A percentile compares a stretch with the other conserved stretches of the same genome.
Conservation (phyloP, 495 filamentous ascomycete species). For the Glutinoglossum americanum region DNA sequence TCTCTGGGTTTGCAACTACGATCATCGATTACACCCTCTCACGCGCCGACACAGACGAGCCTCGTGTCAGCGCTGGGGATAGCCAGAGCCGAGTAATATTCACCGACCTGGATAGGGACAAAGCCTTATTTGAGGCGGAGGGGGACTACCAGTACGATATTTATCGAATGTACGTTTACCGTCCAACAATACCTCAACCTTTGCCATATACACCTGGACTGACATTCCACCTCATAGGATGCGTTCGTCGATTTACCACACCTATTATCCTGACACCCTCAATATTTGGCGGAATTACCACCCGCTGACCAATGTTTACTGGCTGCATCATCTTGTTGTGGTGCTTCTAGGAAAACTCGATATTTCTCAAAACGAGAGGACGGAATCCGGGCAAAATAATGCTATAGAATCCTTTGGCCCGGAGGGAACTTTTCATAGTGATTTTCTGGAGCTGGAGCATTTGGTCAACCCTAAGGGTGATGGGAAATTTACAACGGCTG, state of each 20-base stretch:
- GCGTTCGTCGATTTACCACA: neutral
- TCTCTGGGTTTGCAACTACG: slow-evolving; percentile 51
- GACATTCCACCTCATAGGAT: neutral
- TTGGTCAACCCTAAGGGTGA: neutral
- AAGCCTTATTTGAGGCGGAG: slow-evolving; percentile 20
- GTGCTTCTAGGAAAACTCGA: neutral
- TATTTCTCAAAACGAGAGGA: neutral
- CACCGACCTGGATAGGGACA: slow-evolving; percentile 29
- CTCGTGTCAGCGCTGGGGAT: neutral
- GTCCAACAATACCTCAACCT: neutral
- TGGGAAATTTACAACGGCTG: neutral
- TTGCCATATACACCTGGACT: no score
- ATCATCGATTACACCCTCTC: slow-evolving; percentile 85
- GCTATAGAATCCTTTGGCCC: no score
- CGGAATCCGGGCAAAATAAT: no score
- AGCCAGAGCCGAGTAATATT: slow-evolving; percentile 15
- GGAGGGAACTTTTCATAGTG: neutral
- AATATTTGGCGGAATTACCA: neutral
- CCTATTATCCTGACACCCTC: neutral
- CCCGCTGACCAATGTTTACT: neutral
- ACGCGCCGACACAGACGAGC: slow-evolving; percentile 25
- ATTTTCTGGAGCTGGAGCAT: neutral
- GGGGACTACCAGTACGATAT: slow-evolving; percentile 12
- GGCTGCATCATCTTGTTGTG: neutral
- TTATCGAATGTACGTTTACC: slow-evolving; percentile 12